Base-by-base conservation (phyloP, 2,329 filamentous ascomycete species). In the Whalleya microplaca region DNA sequence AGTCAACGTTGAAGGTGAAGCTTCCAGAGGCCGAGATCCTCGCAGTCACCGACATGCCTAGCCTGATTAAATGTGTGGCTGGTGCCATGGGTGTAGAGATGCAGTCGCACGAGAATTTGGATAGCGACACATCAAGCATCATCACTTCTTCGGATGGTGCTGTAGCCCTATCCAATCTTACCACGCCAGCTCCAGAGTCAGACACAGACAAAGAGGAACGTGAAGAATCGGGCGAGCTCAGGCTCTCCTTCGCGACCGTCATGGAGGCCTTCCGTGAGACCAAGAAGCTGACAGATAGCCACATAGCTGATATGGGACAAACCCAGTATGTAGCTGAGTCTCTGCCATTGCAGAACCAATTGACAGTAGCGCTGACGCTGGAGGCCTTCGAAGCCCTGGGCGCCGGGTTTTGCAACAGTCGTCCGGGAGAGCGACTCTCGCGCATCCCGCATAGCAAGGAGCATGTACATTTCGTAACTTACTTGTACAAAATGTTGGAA, bases 1-100 rank as follows among this genome's bases (percentile, higher is more conserved):
- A 79, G 45, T 48, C 54, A 1, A 59, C 61, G 0, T 78, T 81
- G 55, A 68, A 72, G 12, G 67, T 69, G 46, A 70, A 66, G 0
- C 53, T 76, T 2, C 52, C 65, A 1, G 63, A 62, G 12, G 65
- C 64, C 2, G 65, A 72, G 19, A 51, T 73, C 4, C 64, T 75
- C 46, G 66, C 71, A 18, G 62, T 74, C 10, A 65, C 67, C 12
- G 69, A 71, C 19, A 67, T 75, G 48, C 58, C 52, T 8, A 62
- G 69, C 43, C 58, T 75, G n/a, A 63, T 72, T 3, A 48, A 42
- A 8, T 68, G 64, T 23, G 56, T 62, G 14, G 51, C 53, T 20
- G 56, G 50, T 47, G 46, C 27, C 12, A 12, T 29, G 27, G 27
- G 27, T 29, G 27, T 29, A 29, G 27, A 29, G 6, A 12, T 29